Evolutionary conservation across 805 yeast genomes (phyloP).

Genomic region (Lipomyces japonicus): DNA sequence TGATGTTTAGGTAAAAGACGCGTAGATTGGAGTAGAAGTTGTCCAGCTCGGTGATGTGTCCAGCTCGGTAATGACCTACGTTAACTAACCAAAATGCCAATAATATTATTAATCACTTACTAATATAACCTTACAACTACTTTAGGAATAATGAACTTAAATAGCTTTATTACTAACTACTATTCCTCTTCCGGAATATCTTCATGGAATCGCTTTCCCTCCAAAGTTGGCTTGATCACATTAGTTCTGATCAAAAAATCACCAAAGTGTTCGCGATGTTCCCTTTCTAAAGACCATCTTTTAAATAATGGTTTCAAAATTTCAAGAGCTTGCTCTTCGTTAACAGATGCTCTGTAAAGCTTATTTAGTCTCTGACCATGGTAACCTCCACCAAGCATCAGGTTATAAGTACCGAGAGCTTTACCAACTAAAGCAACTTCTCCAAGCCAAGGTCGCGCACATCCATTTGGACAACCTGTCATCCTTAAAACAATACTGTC

Average conservation of each 20-base stretch:
- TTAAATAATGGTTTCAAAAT: conserved; percentile 82
- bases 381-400: conserved; percentile 94
- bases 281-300: conserved; percentile 89
- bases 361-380: conserved; percentile 90
- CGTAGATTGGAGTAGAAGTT: no score
- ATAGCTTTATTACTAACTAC: no score
- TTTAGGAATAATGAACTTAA: no score
- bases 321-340: conserved; percentile 80
- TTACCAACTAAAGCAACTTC: conserved; percentile 95
- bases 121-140: no score
- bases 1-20: no score
- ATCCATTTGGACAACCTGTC: conserved; percentile 99
- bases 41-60: no score
- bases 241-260: conserved; percentile 86
- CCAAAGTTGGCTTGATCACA: conserved; percentile 81
- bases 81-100: no score
- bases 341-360: conserved; percentile 78
- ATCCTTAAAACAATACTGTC: conserved; percentile 94
- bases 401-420: conserved; percentile 87
- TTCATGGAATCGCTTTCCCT: conserved; percentile 93
- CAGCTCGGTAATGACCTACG: no score
- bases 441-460: conserved; percentile 98
- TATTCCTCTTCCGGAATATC: conserved; percentile 69
- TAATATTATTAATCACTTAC: no score
- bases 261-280: conserved; percentile 91